These are phyloP conservation scores for Crinitomyces ghanaensis DNA, from an alignment of 805 yeast genomes.

Conservation along the genomic window DNA sequence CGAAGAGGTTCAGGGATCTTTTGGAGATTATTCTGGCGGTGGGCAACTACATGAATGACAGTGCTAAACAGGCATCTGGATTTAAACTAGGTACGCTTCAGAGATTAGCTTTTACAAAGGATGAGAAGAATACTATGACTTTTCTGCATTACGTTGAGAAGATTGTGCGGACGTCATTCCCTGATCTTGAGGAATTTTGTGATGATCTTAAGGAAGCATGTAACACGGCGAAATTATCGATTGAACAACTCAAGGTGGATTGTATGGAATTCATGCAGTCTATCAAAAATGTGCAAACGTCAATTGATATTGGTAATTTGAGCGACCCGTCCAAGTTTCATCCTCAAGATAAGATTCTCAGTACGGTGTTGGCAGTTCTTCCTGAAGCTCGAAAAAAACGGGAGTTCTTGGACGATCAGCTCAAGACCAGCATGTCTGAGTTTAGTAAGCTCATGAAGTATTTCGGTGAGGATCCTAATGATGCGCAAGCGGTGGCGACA, in stretches of 20 bases:
- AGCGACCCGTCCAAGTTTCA: slow-evolving; percentile 71
- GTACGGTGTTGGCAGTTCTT: slow-evolving; percentile 49
- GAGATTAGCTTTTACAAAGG: slow-evolving; percentile 81
- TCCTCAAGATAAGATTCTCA: slow-evolving; percentile 66
- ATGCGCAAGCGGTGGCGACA: slow-evolving; percentile 49
- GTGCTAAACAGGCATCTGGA: slow-evolving; percentile 85
- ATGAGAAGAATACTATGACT: slow-evolving; percentile 74
- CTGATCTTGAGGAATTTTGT: slow-evolving; percentile 64
- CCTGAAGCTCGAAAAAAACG: slow-evolving; percentile 68
- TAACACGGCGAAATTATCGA: slow-evolving; percentile 57
- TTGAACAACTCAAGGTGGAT: slow-evolving; percentile 71
- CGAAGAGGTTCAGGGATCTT: slow-evolving; percentile 57
- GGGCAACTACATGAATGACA: slow-evolving; percentile 94
- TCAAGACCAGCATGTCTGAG: slow-evolving; percentile 49
- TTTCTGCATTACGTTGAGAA: slow-evolving; percentile 88
- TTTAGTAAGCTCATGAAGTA: slow-evolving; percentile 63
- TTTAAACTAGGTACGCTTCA: slow-evolving; percentile 85
- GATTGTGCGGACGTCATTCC: slow-evolving; percentile 72
- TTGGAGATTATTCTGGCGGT: slow-evolving; percentile 79
- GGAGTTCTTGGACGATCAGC: slow-evolving; percentile 50
- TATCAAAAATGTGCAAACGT: slow-evolving; percentile 58
- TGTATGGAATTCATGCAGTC: slow-evolving; percentile 51
- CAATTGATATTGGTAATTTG: slow-evolving; percentile 72
- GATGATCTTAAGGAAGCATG: slow-evolving; percentile 53
- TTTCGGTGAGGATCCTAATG: slow-evolving; percentile 84